Evolutionary conservation across 441 rosid genomes (phyloP).

Genomic region (Erodium moschatum): DNA sequence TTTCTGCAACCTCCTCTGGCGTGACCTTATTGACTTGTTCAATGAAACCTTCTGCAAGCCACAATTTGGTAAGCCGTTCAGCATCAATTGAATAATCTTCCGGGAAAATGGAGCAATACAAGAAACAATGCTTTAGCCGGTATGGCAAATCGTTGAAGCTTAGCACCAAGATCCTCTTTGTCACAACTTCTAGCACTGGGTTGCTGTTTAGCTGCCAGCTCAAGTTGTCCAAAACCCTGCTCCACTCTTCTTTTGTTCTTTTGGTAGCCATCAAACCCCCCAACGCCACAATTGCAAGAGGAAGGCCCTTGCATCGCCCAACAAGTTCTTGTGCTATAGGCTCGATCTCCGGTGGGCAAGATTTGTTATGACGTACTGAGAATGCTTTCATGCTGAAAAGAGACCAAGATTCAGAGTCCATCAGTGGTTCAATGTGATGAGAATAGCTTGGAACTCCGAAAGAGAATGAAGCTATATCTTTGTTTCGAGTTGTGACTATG

Average conservation of each 20-base stretch:
- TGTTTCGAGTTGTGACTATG: conserved; percentile 28
- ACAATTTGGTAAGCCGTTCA: conserved; percentile 25
- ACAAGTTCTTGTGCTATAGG: conserved; percentile 21
- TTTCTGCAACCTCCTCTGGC: conserved; percentile 30
- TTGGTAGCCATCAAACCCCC: conserved; percentile 33
- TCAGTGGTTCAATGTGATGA: conserved; percentile 23
- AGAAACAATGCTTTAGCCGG: conserved; percentile 31
- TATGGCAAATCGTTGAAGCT: conserved; percentile 31
- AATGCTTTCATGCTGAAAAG: conserved; percentile 35
- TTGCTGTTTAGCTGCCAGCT: conserved; percentile 31
- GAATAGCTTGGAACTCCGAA: conserved; percentile 18
- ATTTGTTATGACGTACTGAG: conserved; percentile 12
- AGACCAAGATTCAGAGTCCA: conserved; percentile 25
- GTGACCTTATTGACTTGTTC: conserved; percentile 18
- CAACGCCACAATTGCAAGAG: conserved; percentile 33
- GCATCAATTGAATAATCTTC: conserved; percentile 23
- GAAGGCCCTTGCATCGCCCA: conserved; percentile 29
- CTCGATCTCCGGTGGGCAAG: conserved; percentile 22
- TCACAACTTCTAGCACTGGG: conserved; percentile 22
- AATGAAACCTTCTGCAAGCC: conserved; percentile 34
- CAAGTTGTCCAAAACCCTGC: conserved; percentile 20
- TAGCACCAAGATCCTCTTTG: conserved; percentile 24
- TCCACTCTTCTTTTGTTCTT: conserved; percentile 27
- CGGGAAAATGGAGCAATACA: conserved; percentile 31
- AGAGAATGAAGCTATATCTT: conserved; percentile 22